Percentiles rank a stretch among this genome's conserved stretches.
These are phyloP conservation scores for Prunus padus DNA, from an alignment of 306 rosid genomes.

Conservation along the genomic window DNA sequence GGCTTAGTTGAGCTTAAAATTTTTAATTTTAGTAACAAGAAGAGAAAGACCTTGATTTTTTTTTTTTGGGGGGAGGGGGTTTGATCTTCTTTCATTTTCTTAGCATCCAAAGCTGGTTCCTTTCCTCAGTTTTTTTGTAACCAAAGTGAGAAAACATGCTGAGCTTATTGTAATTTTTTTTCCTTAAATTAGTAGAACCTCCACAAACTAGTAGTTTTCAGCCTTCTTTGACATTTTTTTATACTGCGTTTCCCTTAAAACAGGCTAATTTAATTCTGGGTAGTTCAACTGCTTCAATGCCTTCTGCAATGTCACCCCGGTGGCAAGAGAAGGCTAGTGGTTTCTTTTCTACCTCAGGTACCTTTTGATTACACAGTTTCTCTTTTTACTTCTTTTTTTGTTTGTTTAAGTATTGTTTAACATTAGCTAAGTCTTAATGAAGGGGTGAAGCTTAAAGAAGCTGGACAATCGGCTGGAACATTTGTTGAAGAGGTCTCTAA, in stretches of 20 bases:
- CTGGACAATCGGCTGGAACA: slow-evolving; percentile 83
- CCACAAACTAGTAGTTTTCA: not conserved
- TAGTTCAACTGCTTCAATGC: slow-evolving; percentile 56
- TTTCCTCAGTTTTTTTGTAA: not conserved
- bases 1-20: not conserved
- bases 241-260: slow-evolving; percentile 7
- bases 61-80: not conserved
- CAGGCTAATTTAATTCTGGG: slow-evolving; percentile 46
- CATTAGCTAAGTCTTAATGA: slow-evolving; percentile 27
- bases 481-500: slow-evolving; percentile 88
- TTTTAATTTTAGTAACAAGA: not conserved
- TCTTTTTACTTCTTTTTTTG: slow-evolving; percentile 12
- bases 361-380: not conserved
- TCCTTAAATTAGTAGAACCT: not conserved
- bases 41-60: not conserved
- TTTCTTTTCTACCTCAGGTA: slow-evolving; percentile 91
- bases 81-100: slow-evolving; percentile 5
- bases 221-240: not conserved
- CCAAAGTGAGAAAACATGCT: not conserved
- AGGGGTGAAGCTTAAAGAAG: slow-evolving; percentile 90
- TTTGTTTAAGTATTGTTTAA: not conserved
- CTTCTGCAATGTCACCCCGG: slow-evolving; percentile 65
- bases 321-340: slow-evolving; percentile 91
- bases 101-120: not conserved
- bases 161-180: not conserved